Evolutionary conservation across 192 early-diverging fungal genomes (phyloP), one percentile per base, ranked within the genome.

Genomic region (Entophlyctis luteolus): DNA sequence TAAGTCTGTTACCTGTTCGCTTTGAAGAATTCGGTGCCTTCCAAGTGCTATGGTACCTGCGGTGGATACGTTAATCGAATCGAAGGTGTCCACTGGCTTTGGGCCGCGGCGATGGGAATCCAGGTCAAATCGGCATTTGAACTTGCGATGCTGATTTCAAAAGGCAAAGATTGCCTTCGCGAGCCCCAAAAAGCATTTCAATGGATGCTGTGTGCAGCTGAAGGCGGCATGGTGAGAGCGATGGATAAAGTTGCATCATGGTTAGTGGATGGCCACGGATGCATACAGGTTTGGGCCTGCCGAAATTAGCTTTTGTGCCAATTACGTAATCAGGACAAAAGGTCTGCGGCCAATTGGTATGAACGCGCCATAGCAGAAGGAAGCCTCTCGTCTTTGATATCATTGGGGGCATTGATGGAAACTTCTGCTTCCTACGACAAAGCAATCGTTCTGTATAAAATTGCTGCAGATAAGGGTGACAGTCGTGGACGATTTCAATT

Each of bases 181-280:
- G 68, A 73, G 27, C 12, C 22, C 20, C 8, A 1, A 28, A 27
- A 33, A 20, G 68, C 72, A 20, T 70, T 73, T 29, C 55, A 35
- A 2, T 69, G 66, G 72, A 71, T 63, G 50, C 14, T 39, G 22
- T 57, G 57, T 52, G 72, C 72, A 29, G 72, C 72, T 25, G 67
- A 69, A 34, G 55, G 34, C 14, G 72, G 72, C 5, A 18, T 31
- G 20, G 68, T 37, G 2, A 55, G 39, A 28, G 72, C 67, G 6
- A 57, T 67, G 68, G 58, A 58, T 22, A 45, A 32, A 25, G 27
- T 73, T 23, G 72, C 55, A 16, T 42, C 31, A n/a, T 48, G n/a
- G 18, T 49, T 71, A 16, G 20, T 50, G 49, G 54, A 69, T 14
- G 72, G 72, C 3, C n/a, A 25, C 20, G 42, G 56, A 10, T 52